Conservation (phyloP, 495 filamentous ascomycete species). For the Apodospora peruviana region DNA sequence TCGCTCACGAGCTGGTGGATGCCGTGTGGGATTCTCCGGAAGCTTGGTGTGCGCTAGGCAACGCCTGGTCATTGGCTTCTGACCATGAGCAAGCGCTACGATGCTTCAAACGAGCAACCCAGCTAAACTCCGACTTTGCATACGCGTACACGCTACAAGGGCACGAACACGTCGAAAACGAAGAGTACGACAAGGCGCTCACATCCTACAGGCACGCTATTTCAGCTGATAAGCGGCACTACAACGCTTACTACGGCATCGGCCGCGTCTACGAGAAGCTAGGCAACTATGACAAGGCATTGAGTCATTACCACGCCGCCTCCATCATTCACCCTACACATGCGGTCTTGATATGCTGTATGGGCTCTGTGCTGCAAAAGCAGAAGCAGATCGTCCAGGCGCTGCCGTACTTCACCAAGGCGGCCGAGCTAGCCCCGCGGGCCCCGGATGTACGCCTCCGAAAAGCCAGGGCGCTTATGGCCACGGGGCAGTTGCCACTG, state of each 20-base stretch:
- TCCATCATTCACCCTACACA: conserved; percentile 86
- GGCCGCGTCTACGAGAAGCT: conserved; percentile 90
- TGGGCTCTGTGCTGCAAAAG: conserved; percentile 84
- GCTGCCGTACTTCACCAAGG: conserved; percentile 71
- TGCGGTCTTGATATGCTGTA: conserved; percentile 81
- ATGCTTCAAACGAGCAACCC: conserved; percentile 92
- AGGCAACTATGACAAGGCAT: conserved; percentile 84
- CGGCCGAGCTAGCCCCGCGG: conserved; percentile 72
- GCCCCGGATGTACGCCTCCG: conserved; percentile 81
- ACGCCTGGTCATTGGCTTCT: conserved; percentile 88
- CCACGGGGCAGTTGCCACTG: conserved; percentile 60
- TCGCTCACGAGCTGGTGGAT: conserved; percentile 85
- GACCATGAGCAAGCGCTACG: conserved; percentile 93
- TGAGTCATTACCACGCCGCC: conserved; percentile 84
- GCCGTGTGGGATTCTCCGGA: conserved; percentile 81
- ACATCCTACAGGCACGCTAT: conserved; percentile 78
- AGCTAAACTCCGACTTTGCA: conserved; percentile 82
- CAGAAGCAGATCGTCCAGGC: conserved; percentile 73
- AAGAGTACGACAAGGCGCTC: conserved; percentile 93
- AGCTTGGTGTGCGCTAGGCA: conserved; percentile 93
- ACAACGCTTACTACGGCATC: conserved; percentile 96
- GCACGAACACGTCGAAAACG: conserved; percentile 93
- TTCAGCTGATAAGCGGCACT: conserved; percentile 79
- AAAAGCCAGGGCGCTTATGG: conserved; percentile 82
- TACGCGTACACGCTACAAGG: conserved; percentile 95